Evolutionary conservation across 202 grass and related monocot species (phyloP).

Genomic region (Saccharum hybrid): DNA sequence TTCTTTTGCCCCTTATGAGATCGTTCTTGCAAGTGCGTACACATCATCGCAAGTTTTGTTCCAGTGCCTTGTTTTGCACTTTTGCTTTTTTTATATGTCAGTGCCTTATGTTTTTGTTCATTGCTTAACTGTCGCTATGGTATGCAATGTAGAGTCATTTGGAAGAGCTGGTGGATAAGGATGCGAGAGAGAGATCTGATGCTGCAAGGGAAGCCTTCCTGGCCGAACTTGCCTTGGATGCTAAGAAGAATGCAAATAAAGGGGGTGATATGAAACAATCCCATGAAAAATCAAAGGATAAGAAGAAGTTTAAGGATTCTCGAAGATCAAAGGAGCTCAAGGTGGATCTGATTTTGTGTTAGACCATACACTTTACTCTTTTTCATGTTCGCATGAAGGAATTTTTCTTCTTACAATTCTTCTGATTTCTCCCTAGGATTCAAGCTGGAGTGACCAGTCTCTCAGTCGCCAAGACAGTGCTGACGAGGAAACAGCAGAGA

Average conservation of each 20-base stretch:
- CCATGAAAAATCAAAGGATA: constrained; percentile 84
- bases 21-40: constrained; percentile 71
- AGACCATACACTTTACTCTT: not conserved
- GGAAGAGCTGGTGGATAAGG: constrained; percentile 87
- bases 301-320: constrained; percentile 83
- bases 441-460: constrained; percentile 53
- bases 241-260: constrained; percentile 76
- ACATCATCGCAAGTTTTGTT: constrained; percentile 5
- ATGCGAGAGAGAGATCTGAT: constrained; percentile 95
- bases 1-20: constrained; percentile 78
- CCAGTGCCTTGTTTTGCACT: not conserved
- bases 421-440: constrained; percentile 57
- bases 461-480: constrained; percentile 42
- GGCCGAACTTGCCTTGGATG: constrained; percentile 92
- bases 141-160: constrained; percentile 60
- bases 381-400: constrained; percentile 37
- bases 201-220: constrained; percentile 94
- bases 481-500: constrained; percentile 66
- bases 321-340: constrained; percentile 74
- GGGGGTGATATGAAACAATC: constrained; percentile 63
- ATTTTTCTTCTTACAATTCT: constrained; percentile 45
- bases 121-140: constrained; percentile 38
- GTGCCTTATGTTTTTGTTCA: constrained; percentile 15
- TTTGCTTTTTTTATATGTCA: not conserved
- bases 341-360: constrained; percentile 57